A percentile compares a stretch with the other conserved stretches of the same genome.
phyloP scores from a whole-genome alignment of 768 basidiomycete species.

The Rubroboletus satanas region DNA sequence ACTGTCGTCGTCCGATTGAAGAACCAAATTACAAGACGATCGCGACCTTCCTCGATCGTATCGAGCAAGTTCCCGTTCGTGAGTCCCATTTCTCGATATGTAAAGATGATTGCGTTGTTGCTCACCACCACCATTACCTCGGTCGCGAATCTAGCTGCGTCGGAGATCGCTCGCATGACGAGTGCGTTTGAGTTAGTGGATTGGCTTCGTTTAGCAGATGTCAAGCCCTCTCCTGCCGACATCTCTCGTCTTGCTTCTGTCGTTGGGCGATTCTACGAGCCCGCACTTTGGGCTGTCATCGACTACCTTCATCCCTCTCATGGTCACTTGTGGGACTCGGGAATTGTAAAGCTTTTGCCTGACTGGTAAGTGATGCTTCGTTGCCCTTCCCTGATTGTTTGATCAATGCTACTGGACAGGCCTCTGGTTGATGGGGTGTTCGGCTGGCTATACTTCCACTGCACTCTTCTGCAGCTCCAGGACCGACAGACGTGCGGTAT shows the following conservation, averaged over 20 bases:
- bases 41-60: slow-evolving; percentile 41
- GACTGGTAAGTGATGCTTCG: slow-evolving; percentile 26
- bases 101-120: neutral
- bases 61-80: slow-evolving; percentile 48
- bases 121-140: neutral
- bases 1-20: neutral
- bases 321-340: slow-evolving; percentile 40
- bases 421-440: slow-evolving; percentile 30
- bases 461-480: slow-evolving; percentile 18
- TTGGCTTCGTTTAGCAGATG: slow-evolving; percentile 50
- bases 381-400: neutral
- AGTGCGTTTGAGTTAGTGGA: slow-evolving; percentile 60
- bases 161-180: slow-evolving; percentile 30
- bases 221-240: slow-evolving; percentile 33
- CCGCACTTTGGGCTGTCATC: slow-evolving; percentile 41
- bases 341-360: slow-evolving; percentile 10
- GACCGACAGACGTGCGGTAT: slow-evolving; percentile 25
- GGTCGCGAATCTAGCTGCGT: slow-evolving; percentile 34
- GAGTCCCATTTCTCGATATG: slow-evolving; percentile 23
- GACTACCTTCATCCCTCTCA: slow-evolving; percentile 42
- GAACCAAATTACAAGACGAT: slow-evolving; percentile 19
- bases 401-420: slow-evolving; percentile 6
- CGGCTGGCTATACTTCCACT: slow-evolving; percentile 43
- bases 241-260: slow-evolving; percentile 39
- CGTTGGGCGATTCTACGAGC: slow-evolving; percentile 40